Evolutionary conservation across 345 rosid genomes (phyloP).

Genomic region (Arabis hirsuta): DNA sequence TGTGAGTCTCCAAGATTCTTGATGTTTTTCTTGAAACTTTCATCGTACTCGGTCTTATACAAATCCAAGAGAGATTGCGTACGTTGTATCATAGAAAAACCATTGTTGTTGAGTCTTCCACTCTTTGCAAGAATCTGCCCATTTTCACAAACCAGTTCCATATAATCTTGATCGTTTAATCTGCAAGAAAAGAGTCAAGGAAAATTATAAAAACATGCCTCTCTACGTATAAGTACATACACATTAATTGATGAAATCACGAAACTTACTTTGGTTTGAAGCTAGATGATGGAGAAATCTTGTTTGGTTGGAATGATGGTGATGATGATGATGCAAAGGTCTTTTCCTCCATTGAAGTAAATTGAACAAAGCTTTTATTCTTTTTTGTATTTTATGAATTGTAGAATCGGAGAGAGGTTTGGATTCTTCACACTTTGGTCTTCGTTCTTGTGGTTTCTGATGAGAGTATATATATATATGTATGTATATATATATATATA

Average conservation of each 20-base stretch:
- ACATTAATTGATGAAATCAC: not conserved
- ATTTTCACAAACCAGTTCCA: slow-evolving; percentile 55
- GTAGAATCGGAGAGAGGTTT: slow-evolving; percentile 16
- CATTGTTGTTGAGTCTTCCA: slow-evolving; percentile 18
- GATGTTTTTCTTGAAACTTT: slow-evolving; percentile 30
- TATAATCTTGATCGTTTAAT: slow-evolving; percentile 43
- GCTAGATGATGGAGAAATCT: slow-evolving; percentile 33
- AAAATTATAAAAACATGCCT: slow-evolving; percentile 8
- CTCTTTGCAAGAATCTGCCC: slow-evolving; percentile 42
- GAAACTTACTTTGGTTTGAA: slow-evolving; percentile 37
- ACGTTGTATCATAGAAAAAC: slow-evolving; percentile 27
- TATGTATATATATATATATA: not conserved
- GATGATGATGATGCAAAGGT: slow-evolving; percentile 20
- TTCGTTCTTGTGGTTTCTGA: slow-evolving; percentile 20
- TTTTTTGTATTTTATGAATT: not conserved
- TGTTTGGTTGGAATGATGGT: slow-evolving; percentile 34
- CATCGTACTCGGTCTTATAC: slow-evolving; percentile 38
- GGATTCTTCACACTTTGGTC: slow-evolving; percentile 11
- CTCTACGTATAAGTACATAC: not conserved
- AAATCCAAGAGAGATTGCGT: slow-evolving; percentile 35
- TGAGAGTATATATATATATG: not conserved
- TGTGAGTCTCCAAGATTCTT: slow-evolving; percentile 37
- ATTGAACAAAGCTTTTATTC: not conserved
- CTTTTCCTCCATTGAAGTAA: slow-evolving; percentile 17
- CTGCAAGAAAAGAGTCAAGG: slow-evolving; percentile 44